Base-by-base conservation (phyloP, 805 yeast genomes). In the Pichia gijzeniarum region DNA sequence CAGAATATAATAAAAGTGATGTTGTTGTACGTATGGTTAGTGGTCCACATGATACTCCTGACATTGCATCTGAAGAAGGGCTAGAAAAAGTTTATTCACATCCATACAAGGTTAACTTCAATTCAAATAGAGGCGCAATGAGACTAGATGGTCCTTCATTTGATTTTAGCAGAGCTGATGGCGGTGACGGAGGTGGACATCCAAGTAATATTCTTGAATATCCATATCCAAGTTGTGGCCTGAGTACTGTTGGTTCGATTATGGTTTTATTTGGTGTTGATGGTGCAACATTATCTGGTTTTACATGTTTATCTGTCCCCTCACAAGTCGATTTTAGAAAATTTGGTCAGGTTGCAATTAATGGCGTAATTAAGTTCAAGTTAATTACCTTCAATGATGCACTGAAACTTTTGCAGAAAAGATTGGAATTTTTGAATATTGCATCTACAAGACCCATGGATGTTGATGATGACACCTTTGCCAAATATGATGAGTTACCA, bases 161-260 rank as follows among this genome's bases (percentile, higher is more conserved):
- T 41, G 35, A 40, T 4, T 60, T 60, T 22, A 42, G 53, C 4
- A 48, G 64, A 45, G 14, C 28, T 5, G 7, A 52, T 31, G 64
- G 64, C 25, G 59, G 61, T 7, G 64, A 60, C 49, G 64, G 64
- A 43, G 64, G 64, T 19, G 54, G 59, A 19, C 63, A 60, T 48
- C 63, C 64, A 35, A 50, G 55, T 42, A 60, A 60, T 38, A 53
- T 59, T 9, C 37, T 60, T 8, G 64, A 60, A 37, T 60, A 60
- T 45, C 56, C 58, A 1, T 61, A 58, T 38, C 63, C 64, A 35
- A 47, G 54, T 4, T 52, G 62, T 47, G 64, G 64, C 20, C 41
- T 60, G 9, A 56, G 61, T 41, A 52, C 56, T 21, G 62, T 61
- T 40, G 64, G 64, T 19, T 51, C 53, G 8, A 44, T 34, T 12